Evolutionary conservation across 2,329 filamentous ascomycete species (phyloP), one percentile per base, ranked within the genome.

Genomic region (Penicillium sp.): DNA sequence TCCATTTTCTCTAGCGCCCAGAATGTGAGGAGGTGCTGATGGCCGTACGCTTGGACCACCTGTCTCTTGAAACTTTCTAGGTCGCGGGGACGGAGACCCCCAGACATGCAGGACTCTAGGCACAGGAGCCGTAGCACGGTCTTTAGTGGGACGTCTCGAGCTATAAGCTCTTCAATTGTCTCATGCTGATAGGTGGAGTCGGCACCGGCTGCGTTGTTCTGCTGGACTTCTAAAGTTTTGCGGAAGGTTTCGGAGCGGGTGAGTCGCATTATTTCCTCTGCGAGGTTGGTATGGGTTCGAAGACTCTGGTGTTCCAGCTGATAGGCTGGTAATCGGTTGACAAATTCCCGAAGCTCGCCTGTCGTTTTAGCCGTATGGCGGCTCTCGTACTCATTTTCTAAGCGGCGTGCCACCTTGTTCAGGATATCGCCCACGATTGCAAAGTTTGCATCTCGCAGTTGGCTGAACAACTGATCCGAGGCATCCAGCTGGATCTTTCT

Each of bases 181-280:
- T 96, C 91, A 66, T 96, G 90, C 69, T 97, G 91, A 25, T 89
- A 89, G 12, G 86, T 89, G 7, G 93, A 89, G 70, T 97, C 94
- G 10, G 90, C 86, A 31, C 93, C 93, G 0, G 92, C 92, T 25
- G 91, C 92, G 42, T 97, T 83, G 69, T 96, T 97, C 71, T 99
- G 94, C 70, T 99, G 94, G 5, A 97, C 89, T 76, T 97, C 94
- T 1, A 99, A 80, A 37, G 91, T 80, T 58, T 90, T 88, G 61
- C 88, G 90, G 78, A 99, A 99, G 55, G 89, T 84, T 67, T 97
- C 93, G 17, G 90, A 89, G 48, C 90, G 85, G 0, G 94, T 99
- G 66, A 91, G 85, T 69, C 95, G 94, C 80, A 96, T 92, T 51
- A 99, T 94, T 63, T 97, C 93, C 75, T 97, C 94, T 1, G 92